Conservation (phyloP, 306 rosid species). For the Quercus bicolor region DNA sequence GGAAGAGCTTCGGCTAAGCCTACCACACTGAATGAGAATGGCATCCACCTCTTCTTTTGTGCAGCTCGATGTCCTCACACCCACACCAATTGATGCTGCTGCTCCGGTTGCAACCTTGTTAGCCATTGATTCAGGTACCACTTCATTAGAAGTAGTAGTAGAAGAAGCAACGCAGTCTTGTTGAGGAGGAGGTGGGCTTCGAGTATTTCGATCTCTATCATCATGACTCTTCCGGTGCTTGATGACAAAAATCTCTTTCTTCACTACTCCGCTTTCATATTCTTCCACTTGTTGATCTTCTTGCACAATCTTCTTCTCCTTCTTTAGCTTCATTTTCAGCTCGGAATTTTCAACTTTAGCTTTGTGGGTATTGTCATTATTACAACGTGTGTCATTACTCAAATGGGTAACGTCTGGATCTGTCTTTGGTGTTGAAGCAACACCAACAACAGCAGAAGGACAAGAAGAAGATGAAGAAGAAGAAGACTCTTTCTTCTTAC, state of each 20-base stretch:
- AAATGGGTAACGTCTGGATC: conserved; percentile 13
- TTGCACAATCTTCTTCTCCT: conserved; percentile 15
- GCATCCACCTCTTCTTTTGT: conserved; percentile 93
- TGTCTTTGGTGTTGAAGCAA: conserved; percentile 29
- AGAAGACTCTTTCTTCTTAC: conserved; percentile 60
- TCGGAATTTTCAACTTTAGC: conserved; percentile 19
- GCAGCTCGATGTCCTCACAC: conserved; percentile 83
- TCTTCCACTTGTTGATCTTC: conserved; percentile 13
- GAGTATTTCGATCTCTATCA: conserved; percentile 47
- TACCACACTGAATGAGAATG: conserved; percentile 87
- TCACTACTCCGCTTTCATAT: conserved; percentile 28
- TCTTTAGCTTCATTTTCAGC: conserved; percentile 22
- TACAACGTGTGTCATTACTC: background rate
- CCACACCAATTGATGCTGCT: conserved; percentile 6
- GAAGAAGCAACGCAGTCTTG: background rate
- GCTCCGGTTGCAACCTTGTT: conserved; percentile 22
- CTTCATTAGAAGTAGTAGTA: conserved; percentile 2
- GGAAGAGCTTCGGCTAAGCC: conserved; percentile 92
- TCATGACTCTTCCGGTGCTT: conserved; percentile 88
- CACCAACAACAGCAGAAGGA: conserved; percentile 12
- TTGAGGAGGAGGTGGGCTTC: conserved; percentile 17
- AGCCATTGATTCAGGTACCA: background rate
- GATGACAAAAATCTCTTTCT: conserved; percentile 73
- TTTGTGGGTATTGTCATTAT: conserved; percentile 19
- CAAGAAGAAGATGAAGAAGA: conserved; percentile 14